Evolutionary conservation across 1,284 basidiomycete genomes (phyloP).

Genomic region (Pholiota adiposa): DNA sequence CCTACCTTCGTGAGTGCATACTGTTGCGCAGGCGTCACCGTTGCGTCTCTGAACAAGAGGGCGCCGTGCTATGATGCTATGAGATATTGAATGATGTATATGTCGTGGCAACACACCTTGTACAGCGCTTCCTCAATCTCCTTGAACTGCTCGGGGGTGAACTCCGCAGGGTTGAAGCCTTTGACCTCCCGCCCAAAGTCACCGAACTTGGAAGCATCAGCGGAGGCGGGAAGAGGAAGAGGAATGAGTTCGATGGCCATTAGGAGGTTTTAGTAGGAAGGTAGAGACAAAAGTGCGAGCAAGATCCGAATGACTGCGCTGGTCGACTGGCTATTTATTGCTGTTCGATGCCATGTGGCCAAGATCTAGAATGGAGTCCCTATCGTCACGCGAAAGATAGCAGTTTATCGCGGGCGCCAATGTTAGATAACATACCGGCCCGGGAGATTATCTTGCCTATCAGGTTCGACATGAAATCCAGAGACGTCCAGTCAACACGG

Average conservation of each 20-base stretch:
- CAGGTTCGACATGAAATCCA: no score
- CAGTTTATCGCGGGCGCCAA: neutral
- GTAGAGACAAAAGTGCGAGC: neutral
- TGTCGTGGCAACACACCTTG: conserved; percentile 52
- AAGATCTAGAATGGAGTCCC: neutral
- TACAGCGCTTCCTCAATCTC: conserved; percentile 69
- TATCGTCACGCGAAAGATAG: neutral
- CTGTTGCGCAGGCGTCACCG: conserved; percentile 81
- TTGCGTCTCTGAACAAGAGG: conserved; percentile 74
- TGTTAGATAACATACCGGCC: no score
- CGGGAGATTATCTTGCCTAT: no score
- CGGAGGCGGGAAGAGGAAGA: conserved; percentile 62
- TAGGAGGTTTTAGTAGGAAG: no score
- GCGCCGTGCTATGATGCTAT: conserved; percentile 60
- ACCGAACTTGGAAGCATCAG: conserved; percentile 58
- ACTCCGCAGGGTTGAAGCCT: conserved; percentile 61
- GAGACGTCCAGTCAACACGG: no score
- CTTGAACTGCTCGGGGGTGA: conserved; percentile 63
- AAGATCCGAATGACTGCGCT: conserved; percentile 5
- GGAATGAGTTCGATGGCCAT: conserved; percentile 64
- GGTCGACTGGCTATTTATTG: conserved; percentile 12
- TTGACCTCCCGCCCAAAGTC: conserved; percentile 71
- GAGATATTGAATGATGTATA: neutral
- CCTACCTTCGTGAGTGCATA: conserved; percentile 80
- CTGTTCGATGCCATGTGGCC: neutral